Percentiles rank a stretch among this genome's conserved stretches.
These are phyloP conservation scores for Dendrocalamus latiflorus DNA, from an alignment of 202 grass and related monocot genomes.

Conservation along the genomic window DNA sequence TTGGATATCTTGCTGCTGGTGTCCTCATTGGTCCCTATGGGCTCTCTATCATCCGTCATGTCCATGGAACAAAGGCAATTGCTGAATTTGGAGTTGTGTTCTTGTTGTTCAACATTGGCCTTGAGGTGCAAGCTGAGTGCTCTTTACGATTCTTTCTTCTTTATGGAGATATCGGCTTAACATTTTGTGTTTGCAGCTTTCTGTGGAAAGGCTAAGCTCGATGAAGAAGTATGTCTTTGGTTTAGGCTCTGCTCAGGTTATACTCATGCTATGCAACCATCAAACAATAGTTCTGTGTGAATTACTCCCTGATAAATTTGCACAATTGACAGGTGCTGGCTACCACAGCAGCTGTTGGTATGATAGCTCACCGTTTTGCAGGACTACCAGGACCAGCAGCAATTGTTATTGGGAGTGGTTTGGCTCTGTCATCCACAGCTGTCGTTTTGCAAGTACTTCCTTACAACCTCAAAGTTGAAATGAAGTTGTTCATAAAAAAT, in stretches of 20 bases:
- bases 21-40: conserved; percentile 97
- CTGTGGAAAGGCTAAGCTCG: conserved; percentile 97
- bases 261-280: conserved; percentile 24
- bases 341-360: conserved; percentile 76
- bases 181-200: conserved; percentile 61
- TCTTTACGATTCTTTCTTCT: conserved; percentile 24
- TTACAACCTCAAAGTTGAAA: neutral
- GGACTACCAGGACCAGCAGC: conserved; percentile 68
- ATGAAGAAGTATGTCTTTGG: conserved; percentile 99
- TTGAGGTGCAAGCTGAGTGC: conserved; percentile 65
- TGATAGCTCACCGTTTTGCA: conserved; percentile 63
- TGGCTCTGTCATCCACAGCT: conserved; percentile 94
- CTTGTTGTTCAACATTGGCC: conserved; percentile 97
- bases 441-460: conserved; percentile 87
- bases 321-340: conserved; percentile 63
- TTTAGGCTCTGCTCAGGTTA: conserved; percentile 91
- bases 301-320: conserved; percentile 20
- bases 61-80: conserved; percentile 95
- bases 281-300: conserved; percentile 5
- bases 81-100: conserved; percentile 99
- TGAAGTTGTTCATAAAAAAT: conserved; percentile 11
- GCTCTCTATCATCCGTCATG: conserved; percentile 88
- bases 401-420: conserved; percentile 90
- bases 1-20: conserved; percentile 96
- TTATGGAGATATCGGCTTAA: conserved; percentile 22